These are phyloP conservation scores for Populus davidiana DNA, from an alignment of 345 rosid species.

Conservation along the genomic window DNA sequence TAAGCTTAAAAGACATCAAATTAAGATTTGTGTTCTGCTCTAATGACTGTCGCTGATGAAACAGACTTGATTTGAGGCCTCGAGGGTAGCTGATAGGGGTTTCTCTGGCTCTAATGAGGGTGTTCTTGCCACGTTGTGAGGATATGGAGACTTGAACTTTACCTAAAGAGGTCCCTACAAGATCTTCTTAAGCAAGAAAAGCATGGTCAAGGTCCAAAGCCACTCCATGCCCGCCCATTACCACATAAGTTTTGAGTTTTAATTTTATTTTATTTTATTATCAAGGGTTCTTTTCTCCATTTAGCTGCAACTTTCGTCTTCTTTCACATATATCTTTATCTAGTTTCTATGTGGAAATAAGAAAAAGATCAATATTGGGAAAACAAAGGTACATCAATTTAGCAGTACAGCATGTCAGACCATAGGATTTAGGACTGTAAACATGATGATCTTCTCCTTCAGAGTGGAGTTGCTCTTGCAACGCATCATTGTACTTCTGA, in stretches of 20 bases:
- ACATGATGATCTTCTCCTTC: not conserved
- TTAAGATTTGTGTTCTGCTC: too few species aligned
- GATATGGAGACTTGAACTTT: constrained; percentile 33
- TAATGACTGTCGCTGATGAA: not conserved
- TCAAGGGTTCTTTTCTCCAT: not conserved
- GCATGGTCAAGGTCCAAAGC: constrained; percentile 66
- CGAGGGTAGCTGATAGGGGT: not conserved
- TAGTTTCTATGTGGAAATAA: constrained; percentile 6
- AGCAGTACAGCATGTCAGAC: not conserved
- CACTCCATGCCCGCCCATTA: constrained; percentile 10
- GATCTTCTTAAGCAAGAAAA: constrained; percentile 61
- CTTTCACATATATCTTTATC: constrained; percentile 16
- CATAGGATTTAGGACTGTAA: not conserved
- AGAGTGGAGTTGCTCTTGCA: not conserved
- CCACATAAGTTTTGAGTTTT: not conserved
- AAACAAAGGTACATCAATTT: constrained; percentile 8
- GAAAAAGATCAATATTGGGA: constrained; percentile 8
- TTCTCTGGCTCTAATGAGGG: not conserved
- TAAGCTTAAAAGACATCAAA: too few species aligned
- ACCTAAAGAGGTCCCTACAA: constrained; percentile 23
- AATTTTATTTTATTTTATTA: not conserved
- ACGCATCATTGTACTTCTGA: too few species aligned
- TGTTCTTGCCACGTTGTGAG: constrained; percentile 18
- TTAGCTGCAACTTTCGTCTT: constrained; percentile 10
- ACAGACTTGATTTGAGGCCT: not conserved